Conservation (phyloP, 2,329 filamentous ascomycete species). For the Aspergillus neotritici region DNA sequence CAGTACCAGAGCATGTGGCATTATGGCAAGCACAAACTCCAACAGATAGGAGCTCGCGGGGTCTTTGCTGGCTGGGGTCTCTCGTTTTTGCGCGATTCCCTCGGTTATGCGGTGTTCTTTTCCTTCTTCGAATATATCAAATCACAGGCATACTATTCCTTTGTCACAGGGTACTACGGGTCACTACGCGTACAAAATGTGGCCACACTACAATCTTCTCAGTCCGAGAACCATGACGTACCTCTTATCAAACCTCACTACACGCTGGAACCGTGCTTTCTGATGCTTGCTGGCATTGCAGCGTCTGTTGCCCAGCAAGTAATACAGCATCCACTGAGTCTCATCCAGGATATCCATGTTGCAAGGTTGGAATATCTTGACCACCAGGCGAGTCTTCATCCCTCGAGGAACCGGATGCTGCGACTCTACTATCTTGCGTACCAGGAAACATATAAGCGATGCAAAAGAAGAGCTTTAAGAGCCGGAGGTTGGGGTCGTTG, state of each 20-base stretch:
- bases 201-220: conserved; percentile 23
- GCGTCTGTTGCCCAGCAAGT: conserved; percentile 55
- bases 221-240: conserved; percentile 29
- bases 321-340: conserved; percentile 54
- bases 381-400: conserved; percentile 43
- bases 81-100: conserved; percentile 54
- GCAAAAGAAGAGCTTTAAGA: conserved; percentile 45
- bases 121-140: conserved; percentile 60
- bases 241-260: conserved; percentile 57
- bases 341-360: conserved; percentile 58
- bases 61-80: conserved; percentile 60
- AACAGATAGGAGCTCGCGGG: conserved; percentile 55
- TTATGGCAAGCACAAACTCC: conserved; percentile 53
- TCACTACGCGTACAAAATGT: conserved; percentile 26
- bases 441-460: conserved; percentile 53
- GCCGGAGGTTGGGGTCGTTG: conserved; percentile 52
- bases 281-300: conserved; percentile 54
- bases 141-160: conserved; percentile 57
- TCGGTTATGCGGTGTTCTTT: conserved; percentile 60
- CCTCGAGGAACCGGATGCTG: conserved; percentile 41
- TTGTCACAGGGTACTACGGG: conserved; percentile 55
- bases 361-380: conserved; percentile 56
- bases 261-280: conserved; percentile 56
- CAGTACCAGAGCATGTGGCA: conserved; percentile 60
- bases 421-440: conserved; percentile 57